A percentile compares a stretch with the other conserved stretches of the same genome.
These are phyloP conservation scores for Ormosia emarginata DNA, from an alignment of 306 rosid species.

Conservation along the genomic window DNA sequence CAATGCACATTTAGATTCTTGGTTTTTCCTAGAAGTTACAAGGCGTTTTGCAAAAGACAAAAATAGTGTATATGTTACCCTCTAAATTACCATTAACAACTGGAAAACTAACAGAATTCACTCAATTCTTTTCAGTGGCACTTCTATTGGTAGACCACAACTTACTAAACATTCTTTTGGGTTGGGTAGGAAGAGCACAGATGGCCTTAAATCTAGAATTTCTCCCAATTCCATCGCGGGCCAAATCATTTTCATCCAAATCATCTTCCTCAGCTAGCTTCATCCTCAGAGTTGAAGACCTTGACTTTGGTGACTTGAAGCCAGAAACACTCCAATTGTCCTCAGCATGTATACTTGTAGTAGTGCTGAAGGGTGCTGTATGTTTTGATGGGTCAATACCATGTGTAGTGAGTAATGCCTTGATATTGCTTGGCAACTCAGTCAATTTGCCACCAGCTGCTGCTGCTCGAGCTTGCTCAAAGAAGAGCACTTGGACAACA, in stretches of 20 bases:
- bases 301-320: slow-evolving; percentile 79
- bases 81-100: slow-evolving; percentile 41
- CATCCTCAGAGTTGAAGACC: slow-evolving; percentile 79
- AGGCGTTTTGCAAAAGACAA: slow-evolving; percentile 27
- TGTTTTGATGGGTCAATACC: slow-evolving; percentile 77
- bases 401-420: slow-evolving; percentile 73
- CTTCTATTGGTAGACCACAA: slow-evolving; percentile 80
- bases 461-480: slow-evolving; percentile 89
- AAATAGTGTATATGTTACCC: slow-evolving; percentile 47
- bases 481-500: slow-evolving; percentile 97
- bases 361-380: slow-evolving; percentile 58
- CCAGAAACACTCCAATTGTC: slow-evolving; percentile 92
- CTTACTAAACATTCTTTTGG: slow-evolving; percentile 86
- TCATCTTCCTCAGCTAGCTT: slow-evolving; percentile 89
- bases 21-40: slow-evolving; percentile 63
- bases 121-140: slow-evolving; percentile 68
- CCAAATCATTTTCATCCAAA: slow-evolving; percentile 47
- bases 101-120: slow-evolving; percentile 37
- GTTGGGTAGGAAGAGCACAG: slow-evolving; percentile 74
- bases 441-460: slow-evolving; percentile 70
- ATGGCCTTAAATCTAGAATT: slow-evolving; percentile 56
- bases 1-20: slow-evolving; percentile 68
- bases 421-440: slow-evolving; percentile 77
- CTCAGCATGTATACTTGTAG: slow-evolving; percentile 61
- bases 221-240: slow-evolving; percentile 53